Base-by-base conservation (phyloP, 2,329 filamentous ascomycete genomes). In the Parastagonospora nodorum region DNA sequence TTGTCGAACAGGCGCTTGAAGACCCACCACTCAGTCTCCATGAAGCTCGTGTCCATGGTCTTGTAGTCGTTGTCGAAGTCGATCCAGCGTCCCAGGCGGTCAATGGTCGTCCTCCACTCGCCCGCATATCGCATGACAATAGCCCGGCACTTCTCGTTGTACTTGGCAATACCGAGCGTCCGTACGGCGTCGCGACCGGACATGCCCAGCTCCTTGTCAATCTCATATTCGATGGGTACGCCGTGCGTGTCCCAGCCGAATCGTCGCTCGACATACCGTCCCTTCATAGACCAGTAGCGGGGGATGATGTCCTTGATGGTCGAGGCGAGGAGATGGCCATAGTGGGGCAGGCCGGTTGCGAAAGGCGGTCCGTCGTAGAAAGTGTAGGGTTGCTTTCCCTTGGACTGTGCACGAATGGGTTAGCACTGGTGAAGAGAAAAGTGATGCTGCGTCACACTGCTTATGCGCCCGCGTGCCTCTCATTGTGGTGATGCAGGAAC, bases 31-130 rank as follows among this genome's bases (percentile, higher is more conserved):
- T 90, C 86, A 0, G 89, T 88, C 78, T 97, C 93, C 93, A 97
- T 97, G 77, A 95, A 97, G 15, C 80, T 87, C n/a, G 88, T 82
- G 73, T 97, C 88, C 91, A 97, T 96, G 31, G 91, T 96, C 85
- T 96, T 96, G 80, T 96, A 97, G 73, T 97, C 91, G 65, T 96
- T 94, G 75, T 97, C 93, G 64, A 97, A 97, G 75, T 97, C 93
- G 66, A 97, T 94, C 93, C 93, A 97, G 50, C 93, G 88, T 49
- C 93, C 93, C 35, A 97, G 77, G 55, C 93, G 82, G 69, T 96
- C 91, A 64, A 97, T 89, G 24, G 91, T 96, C 57, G 86, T 78
- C 66, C 91, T 85, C 93, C 93, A 97, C 73, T 97, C 93, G 12
- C 81, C 75, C 9, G 91, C 86, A 72, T 89, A 97, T 66, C 89